Percentiles rank a stretch among this genome's conserved stretches.
phyloP scores from a whole-genome alignment of 257 asterid species.

The Mitragyna speciosa region DNA sequence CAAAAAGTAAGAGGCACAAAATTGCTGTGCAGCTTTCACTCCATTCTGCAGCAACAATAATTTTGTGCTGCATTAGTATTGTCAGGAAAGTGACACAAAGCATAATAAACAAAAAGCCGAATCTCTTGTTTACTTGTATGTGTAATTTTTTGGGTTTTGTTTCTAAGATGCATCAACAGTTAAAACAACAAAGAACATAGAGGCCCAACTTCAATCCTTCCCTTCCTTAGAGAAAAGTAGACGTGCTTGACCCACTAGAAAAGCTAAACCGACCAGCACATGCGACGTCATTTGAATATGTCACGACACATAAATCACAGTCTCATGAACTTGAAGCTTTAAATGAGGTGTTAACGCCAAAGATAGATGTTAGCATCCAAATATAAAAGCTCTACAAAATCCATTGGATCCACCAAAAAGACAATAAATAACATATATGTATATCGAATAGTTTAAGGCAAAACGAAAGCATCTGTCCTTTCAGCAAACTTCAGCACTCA shows the following conservation, averaged over 20 bases:
- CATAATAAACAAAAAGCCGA: background rate
- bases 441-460: background rate
- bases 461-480: background rate
- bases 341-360: background rate
- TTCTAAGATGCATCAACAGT: background rate
- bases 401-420: too few species aligned
- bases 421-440: too few species aligned
- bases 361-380: background rate
- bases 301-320: background rate
- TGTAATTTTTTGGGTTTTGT: background rate
- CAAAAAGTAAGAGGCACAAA: slow-evolving; percentile 79
- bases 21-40: slow-evolving; percentile 73
- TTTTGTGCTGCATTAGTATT: background rate
- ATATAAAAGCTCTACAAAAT: too few species aligned
- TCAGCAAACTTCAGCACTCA: background rate
- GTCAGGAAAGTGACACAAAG: background rate
- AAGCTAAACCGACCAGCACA: too few species aligned
- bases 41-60: slow-evolving; percentile 73
- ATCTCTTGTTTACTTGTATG: background rate
- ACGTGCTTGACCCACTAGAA: background rate
- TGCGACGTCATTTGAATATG: background rate
- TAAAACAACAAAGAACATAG: background rate
- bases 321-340: slow-evolving; percentile 2
- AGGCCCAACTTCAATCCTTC: background rate
- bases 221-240: too few species aligned